Percentiles rank a stretch among this genome's conserved stretches.
These are phyloP conservation scores for Cyclanthera cordifolia DNA, from an alignment of 306 rosid genomes.

Conservation along the genomic window DNA sequence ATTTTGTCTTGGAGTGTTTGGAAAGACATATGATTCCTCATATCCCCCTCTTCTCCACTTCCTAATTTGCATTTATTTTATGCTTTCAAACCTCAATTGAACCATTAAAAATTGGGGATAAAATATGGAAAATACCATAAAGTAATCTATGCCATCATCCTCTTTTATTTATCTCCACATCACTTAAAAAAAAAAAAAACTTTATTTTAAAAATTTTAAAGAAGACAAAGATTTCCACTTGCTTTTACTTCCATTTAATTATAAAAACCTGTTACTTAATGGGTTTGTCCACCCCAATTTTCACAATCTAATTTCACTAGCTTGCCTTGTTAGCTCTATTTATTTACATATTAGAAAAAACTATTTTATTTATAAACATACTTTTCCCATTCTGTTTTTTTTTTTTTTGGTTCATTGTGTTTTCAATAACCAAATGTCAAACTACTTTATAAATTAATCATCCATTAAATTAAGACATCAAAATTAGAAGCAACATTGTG, in stretches of 20 bases:
- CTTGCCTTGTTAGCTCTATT: too few relatives aligned
- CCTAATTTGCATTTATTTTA: slow-evolving; percentile 11
- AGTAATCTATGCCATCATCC: background rate
- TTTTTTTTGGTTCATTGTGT: background rate
- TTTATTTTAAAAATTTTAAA: background rate
- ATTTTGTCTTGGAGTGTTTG: slow-evolving; percentile 15
- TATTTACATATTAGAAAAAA: too few relatives aligned
- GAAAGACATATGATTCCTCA: slow-evolving; percentile 16
- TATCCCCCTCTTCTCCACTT: slow-evolving; percentile 2
- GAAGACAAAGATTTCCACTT: background rate
- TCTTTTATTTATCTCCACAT: background rate
- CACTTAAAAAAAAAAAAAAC: background rate
- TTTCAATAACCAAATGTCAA: background rate
- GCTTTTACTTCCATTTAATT: background rate
- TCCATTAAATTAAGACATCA: background rate
- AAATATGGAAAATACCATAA: slow-evolving; percentile 13
- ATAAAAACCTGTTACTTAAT: background rate
- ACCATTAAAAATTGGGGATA: background rate
- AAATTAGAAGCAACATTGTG: too few relatives aligned
- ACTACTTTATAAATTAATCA: background rate
- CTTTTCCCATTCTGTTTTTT: too few relatives aligned
- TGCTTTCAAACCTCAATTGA: background rate
- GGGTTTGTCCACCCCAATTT: background rate
- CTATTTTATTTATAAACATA: too few relatives aligned
- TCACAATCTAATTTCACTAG: too few relatives aligned